Conservation (phyloP, 2,329 filamentous ascomycete species). For the Falciphora oryzae region DNA sequence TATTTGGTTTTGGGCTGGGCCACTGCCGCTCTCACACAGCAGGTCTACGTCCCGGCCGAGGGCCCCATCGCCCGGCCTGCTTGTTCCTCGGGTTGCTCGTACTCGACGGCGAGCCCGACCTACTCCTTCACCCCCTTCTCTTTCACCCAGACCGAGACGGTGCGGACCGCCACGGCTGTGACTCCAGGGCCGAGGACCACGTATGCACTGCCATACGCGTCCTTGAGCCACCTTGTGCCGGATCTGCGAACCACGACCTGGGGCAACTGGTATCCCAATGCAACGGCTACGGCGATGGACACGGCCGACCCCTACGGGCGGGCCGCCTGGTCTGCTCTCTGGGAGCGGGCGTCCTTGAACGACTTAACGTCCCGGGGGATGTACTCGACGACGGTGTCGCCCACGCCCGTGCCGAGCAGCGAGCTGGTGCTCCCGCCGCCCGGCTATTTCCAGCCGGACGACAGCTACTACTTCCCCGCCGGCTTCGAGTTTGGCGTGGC, state of each 20-base stretch:
- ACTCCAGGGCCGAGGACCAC: slow-evolving; percentile 24
- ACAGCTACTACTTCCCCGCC: slow-evolving; percentile 44
- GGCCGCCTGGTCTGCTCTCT: slow-evolving; percentile 31
- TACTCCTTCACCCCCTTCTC: slow-evolving; percentile 20
- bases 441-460: slow-evolving; percentile 41
- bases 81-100: not conserved
- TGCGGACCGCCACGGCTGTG: slow-evolving; percentile 29
- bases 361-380: slow-evolving; percentile 26
- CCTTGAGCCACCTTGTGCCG: slow-evolving; percentile 28
- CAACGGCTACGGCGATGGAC: slow-evolving; percentile 28
- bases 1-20: not conserved
- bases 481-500: slow-evolving; percentile 44
- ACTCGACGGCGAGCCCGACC: not conserved
- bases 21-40: not conserved
- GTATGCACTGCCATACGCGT: slow-evolving; percentile 29
- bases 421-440: slow-evolving; percentile 50
- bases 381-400: slow-evolving; percentile 41
- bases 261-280: slow-evolving; percentile 33
- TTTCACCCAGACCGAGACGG: slow-evolving; percentile 33
- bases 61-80: not conserved
- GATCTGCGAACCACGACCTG: slow-evolving; percentile 32
- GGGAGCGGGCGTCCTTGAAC: slow-evolving; percentile 26
- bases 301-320: slow-evolving; percentile 29
- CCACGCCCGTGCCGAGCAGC: slow-evolving; percentile 47
- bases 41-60: slow-evolving; percentile 4